Evolutionary conservation across 805 yeast species (phyloP).

Genomic region (Starmerella apis): DNA sequence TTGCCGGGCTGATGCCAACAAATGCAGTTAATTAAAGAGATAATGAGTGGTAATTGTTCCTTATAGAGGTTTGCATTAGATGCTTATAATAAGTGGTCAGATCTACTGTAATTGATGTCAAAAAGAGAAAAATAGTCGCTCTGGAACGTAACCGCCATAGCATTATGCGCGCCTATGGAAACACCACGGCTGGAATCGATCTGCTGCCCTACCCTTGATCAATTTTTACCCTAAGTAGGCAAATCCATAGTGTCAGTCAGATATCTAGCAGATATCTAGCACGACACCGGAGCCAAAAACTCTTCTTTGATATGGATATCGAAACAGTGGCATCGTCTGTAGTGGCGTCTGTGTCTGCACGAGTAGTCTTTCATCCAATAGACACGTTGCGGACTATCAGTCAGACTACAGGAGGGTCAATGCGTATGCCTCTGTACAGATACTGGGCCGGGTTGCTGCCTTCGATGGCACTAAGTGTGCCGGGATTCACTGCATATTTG

Average conservation of each 20-base stretch:
- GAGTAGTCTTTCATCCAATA: constrained; percentile 36
- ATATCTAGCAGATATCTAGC: background rate
- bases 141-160: background rate
- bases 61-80: no score
- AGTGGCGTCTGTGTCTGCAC: constrained; percentile 33
- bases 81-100: no score
- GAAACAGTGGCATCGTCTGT: constrained; percentile 35
- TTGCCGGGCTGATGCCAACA: no score
- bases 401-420: constrained; percentile 35
- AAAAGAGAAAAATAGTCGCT: background rate
- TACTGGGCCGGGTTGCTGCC: constrained; percentile 37
- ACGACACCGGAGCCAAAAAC: background rate
- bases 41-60: no score
- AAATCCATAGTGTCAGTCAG: background rate
- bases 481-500: constrained; percentile 36
- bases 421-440: constrained; percentile 32
- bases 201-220: background rate
- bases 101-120: no score
- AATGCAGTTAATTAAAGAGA: no score
- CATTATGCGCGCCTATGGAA: no score
- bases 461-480: constrained; percentile 34
- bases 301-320: constrained; percentile 29
- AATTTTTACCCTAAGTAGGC: background rate
- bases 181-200: background rate
- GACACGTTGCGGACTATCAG: constrained; percentile 37